These are phyloP conservation scores for Parathielavia appendiculata DNA, from an alignment of 495 filamentous ascomycete genomes.

Conservation along the genomic window DNA sequence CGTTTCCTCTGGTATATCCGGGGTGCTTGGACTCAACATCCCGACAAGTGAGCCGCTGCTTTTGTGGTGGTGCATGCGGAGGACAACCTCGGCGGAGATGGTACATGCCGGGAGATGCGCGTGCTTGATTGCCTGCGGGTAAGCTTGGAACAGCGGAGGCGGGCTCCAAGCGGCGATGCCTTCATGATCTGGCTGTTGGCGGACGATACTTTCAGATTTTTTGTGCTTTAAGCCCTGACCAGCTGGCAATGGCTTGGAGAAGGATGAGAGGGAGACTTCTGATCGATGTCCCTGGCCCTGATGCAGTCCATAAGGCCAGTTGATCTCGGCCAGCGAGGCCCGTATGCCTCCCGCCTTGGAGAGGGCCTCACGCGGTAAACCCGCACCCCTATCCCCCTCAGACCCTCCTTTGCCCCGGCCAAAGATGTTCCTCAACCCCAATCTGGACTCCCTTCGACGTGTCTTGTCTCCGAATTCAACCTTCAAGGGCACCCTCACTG, in stretches of 20 bases:
- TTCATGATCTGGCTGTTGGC: constrained; percentile 21
- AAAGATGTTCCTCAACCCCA: constrained; percentile 41
- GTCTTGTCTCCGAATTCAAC: constrained; percentile 28
- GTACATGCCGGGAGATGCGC: constrained; percentile 49
- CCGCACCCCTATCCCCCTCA: constrained; percentile 25
- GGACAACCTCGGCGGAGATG: constrained; percentile 52
- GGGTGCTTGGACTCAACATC: constrained; percentile 26
- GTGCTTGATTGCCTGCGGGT: constrained; percentile 68
- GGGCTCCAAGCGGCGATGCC: constrained; percentile 57
- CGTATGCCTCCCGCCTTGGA: constrained; percentile 35
- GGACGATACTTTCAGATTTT: constrained; percentile 32
- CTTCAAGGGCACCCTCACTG: constrained; percentile 25
- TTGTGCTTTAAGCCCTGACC: constrained; percentile 33
- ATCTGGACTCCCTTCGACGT: constrained; percentile 42
- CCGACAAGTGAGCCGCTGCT: constrained; percentile 41
- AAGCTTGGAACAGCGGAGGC: constrained; percentile 86
- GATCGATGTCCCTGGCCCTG: constrained; percentile 31
- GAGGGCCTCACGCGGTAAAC: constrained; percentile 18
- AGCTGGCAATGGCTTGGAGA: constrained; percentile 13
- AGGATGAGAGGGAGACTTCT: constrained; percentile 33
- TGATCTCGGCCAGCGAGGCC: constrained; percentile 42
- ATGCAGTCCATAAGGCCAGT: constrained; percentile 39
- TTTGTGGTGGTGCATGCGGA: constrained; percentile 55
- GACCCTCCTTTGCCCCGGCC: constrained; percentile 2
- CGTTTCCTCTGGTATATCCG: constrained; percentile 25